These are phyloP conservation scores for sunflower (Helianthus annuus) DNA, from an alignment of 129 eudicot species.

Conservation along the genomic window DNA sequence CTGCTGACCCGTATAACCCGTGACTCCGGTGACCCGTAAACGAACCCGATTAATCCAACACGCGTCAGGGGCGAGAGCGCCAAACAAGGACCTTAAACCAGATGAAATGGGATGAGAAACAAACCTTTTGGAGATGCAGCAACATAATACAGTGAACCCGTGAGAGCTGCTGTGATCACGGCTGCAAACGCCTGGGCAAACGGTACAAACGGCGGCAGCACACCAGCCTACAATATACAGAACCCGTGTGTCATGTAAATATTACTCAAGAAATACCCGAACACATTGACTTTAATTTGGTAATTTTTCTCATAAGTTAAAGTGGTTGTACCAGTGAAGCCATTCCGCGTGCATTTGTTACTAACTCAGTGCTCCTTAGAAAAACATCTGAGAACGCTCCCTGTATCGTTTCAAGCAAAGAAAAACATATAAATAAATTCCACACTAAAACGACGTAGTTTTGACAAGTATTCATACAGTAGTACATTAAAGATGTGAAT, in stretches of 20 bases:
- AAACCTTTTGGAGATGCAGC: conserved; percentile 98
- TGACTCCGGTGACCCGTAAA: too few relatives aligned
- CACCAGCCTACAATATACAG: conserved; percentile 55
- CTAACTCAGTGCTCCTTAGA: conserved; percentile 62
- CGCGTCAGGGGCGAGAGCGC: too few relatives aligned
- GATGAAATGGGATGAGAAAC: background rate
- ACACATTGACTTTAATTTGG: background rate
- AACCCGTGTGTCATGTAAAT: background rate
- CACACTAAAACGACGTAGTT: background rate
- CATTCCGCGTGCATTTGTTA: conserved; percentile 78
- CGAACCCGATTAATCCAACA: too few relatives aligned
- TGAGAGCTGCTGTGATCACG: conserved; percentile 91
- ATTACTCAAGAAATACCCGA: too few relatives aligned
- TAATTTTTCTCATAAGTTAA: background rate
- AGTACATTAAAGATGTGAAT: too few relatives aligned
- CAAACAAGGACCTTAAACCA: background rate
- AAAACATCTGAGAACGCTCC: conserved; percentile 89
- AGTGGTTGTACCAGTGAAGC: conserved; percentile 64
- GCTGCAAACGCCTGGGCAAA: conserved; percentile 99
- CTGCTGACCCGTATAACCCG: too few relatives aligned
- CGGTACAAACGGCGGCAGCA: conserved; percentile 94
- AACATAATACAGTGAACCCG: conserved; percentile 85
- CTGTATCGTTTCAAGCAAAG: conserved; percentile 36
- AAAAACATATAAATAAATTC: background rate
- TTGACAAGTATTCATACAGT: too few relatives aligned